phyloP scores from a whole-genome alignment of 306 rosid genomes.

The Quercus engelmannii region DNA sequence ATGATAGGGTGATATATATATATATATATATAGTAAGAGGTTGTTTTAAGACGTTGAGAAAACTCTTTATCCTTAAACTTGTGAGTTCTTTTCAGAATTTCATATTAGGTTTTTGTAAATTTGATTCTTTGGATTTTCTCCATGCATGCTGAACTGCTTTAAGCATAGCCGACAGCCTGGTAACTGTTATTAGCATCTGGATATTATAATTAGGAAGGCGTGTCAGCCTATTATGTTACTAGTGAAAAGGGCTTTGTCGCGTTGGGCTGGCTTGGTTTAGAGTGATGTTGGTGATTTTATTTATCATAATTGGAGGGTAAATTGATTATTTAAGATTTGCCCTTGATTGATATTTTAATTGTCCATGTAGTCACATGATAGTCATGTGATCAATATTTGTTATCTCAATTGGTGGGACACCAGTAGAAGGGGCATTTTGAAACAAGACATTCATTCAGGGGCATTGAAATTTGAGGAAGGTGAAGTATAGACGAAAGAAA shows the following conservation, averaged over 20 bases:
- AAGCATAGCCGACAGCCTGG: not conserved
- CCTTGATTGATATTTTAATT: not conserved
- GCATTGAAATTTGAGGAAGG: not conserved
- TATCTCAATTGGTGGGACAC: not conserved
- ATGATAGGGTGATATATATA: too few relatives aligned
- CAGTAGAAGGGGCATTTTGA: not conserved
- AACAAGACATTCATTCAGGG: too few relatives aligned
- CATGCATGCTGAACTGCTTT: not conserved
- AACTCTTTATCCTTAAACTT: too few relatives aligned
- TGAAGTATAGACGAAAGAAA: not conserved
- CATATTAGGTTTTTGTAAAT: too few relatives aligned
- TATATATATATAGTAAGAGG: too few relatives aligned
- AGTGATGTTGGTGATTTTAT: not conserved
- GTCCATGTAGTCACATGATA: not conserved
- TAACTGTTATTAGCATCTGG: not conserved
- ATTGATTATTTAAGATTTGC: not conserved
- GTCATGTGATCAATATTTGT: not conserved
- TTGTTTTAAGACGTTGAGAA: too few relatives aligned
- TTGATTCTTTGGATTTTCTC: not conserved
- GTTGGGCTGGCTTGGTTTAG: not conserved
- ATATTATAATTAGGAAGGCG: not conserved
- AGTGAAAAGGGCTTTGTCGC: not conserved
- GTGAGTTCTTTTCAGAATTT: too few relatives aligned
- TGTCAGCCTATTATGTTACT: not conserved
- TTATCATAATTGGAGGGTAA: not conserved